A percentile compares a stretch with the other conserved stretches of the same genome.
Conservation (phyloP, 2,329 filamentous ascomycete genomes). For the Rutstroemia sp. region DNA sequence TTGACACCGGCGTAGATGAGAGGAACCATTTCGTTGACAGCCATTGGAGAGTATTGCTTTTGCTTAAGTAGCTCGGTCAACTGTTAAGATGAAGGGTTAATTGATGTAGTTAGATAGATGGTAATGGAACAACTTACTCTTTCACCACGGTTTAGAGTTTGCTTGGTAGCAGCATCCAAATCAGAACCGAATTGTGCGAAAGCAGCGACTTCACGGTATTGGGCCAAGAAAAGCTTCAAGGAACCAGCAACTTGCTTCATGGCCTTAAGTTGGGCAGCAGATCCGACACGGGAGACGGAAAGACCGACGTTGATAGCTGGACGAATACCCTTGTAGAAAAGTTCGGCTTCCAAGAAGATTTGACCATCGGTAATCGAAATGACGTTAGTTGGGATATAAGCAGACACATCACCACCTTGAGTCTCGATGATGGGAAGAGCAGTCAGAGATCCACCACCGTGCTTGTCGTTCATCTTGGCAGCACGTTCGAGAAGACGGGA, state of each 20-base stretch:
- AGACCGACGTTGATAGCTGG: conserved; percentile 99
- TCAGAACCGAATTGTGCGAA: conserved; percentile 99
- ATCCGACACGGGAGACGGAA: conserved; percentile 99
- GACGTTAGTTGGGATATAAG: conserved; percentile 99
- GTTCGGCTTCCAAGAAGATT: conserved; percentile 98
- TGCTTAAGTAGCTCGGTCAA: conserved; percentile 98
- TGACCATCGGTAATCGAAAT: conserved; percentile 99
- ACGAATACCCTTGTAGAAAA: conserved; percentile 99
- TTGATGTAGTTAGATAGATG: conserved; percentile 12
- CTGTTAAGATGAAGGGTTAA: conserved; percentile 33
- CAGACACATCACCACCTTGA: conserved; percentile 99
- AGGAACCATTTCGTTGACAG: conserved; percentile 99
- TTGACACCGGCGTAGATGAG: conserved; percentile 99
- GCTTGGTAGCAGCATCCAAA: conserved; percentile 97
- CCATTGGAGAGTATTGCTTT: conserved; percentile 99
- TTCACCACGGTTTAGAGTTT: conserved; percentile 96
- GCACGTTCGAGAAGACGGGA: conserved; percentile 98
- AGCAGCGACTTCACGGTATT: conserved; percentile 99
- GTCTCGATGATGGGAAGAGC: conserved; percentile 98
- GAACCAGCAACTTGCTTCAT: conserved; percentile 99
- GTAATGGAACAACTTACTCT: conserved; percentile 56
- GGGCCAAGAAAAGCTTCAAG: conserved; percentile 99
- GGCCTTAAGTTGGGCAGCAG: conserved; percentile 98
- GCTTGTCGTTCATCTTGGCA: conserved; percentile 97
- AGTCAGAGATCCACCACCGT: conserved; percentile 92